These are phyloP conservation scores for Trichomonascaceae sp. DNA, from an alignment of 1,139 yeast species.

Conservation along the genomic window DNA sequence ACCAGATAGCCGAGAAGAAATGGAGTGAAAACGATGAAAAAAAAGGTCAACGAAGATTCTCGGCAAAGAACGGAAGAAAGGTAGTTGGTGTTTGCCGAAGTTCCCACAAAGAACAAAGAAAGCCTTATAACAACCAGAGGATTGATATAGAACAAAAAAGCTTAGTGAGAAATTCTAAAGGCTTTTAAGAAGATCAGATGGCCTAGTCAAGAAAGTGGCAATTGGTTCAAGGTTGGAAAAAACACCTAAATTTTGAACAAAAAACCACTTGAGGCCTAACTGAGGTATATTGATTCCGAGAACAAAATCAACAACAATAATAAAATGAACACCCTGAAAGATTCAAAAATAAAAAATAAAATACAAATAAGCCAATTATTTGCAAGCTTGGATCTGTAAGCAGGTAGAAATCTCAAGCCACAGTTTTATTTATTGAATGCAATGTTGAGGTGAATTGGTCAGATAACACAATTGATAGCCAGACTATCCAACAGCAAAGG, in stretches of 20 bases:
- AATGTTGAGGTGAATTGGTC: background rate
- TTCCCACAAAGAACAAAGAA: background rate
- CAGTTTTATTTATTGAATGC: no score
- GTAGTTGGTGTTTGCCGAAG: background rate
- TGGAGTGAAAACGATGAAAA: background rate
- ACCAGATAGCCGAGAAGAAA: background rate
- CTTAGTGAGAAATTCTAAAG: background rate
- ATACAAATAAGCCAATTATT: background rate
- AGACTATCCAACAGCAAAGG: background rate
- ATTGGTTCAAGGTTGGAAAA: background rate
- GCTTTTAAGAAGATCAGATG: background rate
- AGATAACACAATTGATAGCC: background rate
- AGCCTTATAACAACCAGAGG: background rate
- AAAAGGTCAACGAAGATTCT: background rate
- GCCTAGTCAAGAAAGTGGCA: background rate
- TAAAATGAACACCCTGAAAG: background rate
- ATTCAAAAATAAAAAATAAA: no score
- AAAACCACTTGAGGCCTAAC: background rate
- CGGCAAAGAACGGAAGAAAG: background rate
- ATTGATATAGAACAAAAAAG: background rate
- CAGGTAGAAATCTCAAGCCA: background rate
- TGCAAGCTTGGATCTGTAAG: background rate
- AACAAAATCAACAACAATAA: no score
- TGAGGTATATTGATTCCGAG: background rate
- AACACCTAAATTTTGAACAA: background rate